Base-by-base conservation (phyloP, 176 grass and related monocot genomes). In the Cenchrus fungigraminus region DNA sequence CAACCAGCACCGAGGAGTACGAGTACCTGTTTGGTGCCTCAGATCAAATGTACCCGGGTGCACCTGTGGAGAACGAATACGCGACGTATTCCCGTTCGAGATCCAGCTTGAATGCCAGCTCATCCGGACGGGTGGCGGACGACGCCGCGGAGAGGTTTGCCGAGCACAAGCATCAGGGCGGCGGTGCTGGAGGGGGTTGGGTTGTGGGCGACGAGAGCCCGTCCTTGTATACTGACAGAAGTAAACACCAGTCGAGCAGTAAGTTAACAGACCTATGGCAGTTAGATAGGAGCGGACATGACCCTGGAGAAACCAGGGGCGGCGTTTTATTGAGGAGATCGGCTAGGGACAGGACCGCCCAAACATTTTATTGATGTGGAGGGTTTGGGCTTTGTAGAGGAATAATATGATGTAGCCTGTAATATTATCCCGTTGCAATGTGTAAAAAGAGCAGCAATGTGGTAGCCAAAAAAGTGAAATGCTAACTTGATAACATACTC, bases 341-440 rank as follows among this genome's bases (percentile, higher is more conserved):
- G 14, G 64, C 79, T 62, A 90, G 66, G 50, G 89, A 90, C 59
- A 88, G 76, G 64, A 88, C 71, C 43, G 25, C 87, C 91, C 95
- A 85, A 80, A 87, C 83, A 87, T 95, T 91, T 98, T 95, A 90
- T 93, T 87, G 85, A 82, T 88, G 77, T 81, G 19, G 45, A 87
- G 76, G 73, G 87, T 92, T 93, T 94, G 90, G 92, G 86, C 28
- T 84, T 2, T 93, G 95, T 91, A 91, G 92, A 97, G 88, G 65
- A 80, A 84, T 64, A 88, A 83, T 83, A 87, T 58, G 44, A 82
- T 77, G 89, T 84, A 91, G 84, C 54, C 49, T 81, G 71, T 89
- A 86, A 85, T 43, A 60, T 81, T 80, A 89, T 76, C 69, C 84
- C 77, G 77, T 76, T 78, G 81, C 82, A 87, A 81, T 89, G 72